A percentile compares a stretch with the other conserved stretches of the same genome.
Evolutionary conservation across 225 moss, liverwort and hornwort species (phyloP).

Genomic region (Bryoerythrophyllum caledonicum): DNA sequence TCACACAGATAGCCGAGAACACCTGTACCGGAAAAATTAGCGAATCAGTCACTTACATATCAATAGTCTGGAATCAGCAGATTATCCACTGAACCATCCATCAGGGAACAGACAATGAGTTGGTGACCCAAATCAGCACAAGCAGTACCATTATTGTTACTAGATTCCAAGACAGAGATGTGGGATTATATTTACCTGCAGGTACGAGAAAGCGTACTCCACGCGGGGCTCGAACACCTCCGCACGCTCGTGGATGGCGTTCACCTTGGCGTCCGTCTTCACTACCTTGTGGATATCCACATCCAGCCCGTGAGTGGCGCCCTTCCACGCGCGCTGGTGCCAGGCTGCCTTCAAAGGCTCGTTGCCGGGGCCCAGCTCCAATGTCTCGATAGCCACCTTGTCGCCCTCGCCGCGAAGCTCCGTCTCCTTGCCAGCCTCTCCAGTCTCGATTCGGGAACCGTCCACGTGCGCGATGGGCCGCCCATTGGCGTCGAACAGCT

Average conservation of each 20-base stretch:
- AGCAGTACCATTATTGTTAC: too few relatives aligned
- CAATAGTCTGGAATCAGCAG: too few relatives aligned
- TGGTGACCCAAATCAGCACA: too few relatives aligned
- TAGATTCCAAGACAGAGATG: too few relatives aligned
- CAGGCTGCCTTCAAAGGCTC: constrained; percentile 7
- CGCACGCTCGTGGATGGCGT: constrained; percentile 60
- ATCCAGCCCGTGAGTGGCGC: constrained; percentile 65
- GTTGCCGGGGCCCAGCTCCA: constrained; percentile 13
- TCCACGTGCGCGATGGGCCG: constrained; percentile 37
- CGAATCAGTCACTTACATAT: too few relatives aligned
- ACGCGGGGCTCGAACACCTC: constrained; percentile 69
- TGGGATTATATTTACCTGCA: too few relatives aligned
- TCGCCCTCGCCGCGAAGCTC: background rate
- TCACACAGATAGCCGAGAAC: constrained; percentile 70
- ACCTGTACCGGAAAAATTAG: constrained; percentile 53
- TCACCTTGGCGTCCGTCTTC: constrained; percentile 45
- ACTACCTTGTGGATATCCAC: constrained; percentile 61
- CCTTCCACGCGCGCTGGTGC: constrained; percentile 36
- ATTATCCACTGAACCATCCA: too few relatives aligned
- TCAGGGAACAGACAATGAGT: too few relatives aligned
- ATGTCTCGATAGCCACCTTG: constrained; percentile 6
- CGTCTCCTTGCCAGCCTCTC: background rate
- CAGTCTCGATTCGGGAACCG: constrained; percentile 7
- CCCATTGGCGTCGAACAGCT: constrained; percentile 43
- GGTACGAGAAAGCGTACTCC: constrained; percentile 68